These are phyloP conservation scores for Calvatia gigantea DNA, from an alignment of 768 basidiomycete species.

Conservation along the genomic window DNA sequence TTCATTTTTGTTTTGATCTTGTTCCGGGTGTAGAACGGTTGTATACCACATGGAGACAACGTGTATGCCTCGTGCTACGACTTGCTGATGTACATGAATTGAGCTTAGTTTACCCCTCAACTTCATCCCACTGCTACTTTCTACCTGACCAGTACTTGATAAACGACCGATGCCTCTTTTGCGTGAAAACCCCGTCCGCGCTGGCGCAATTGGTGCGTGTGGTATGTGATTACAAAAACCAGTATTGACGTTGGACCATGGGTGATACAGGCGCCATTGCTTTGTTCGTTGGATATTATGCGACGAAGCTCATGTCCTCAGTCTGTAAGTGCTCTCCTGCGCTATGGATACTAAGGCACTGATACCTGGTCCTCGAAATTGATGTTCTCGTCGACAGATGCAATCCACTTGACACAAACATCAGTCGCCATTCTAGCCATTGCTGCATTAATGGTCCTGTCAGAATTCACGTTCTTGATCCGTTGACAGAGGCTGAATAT, in stretches of 20 bases:
- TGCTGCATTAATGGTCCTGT: slow-evolving; percentile 64
- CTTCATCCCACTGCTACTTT: slow-evolving; percentile 4
- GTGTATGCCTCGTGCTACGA: slow-evolving; percentile 10
- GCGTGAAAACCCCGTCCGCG: slow-evolving; percentile 43
- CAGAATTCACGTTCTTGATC: slow-evolving; percentile 22
- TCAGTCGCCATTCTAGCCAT: slow-evolving; percentile 68
- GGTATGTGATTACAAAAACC: background rate
- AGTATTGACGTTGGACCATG: background rate
- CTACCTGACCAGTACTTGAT: background rate
- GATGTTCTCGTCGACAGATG: slow-evolving; percentile 35
- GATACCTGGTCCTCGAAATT: background rate
- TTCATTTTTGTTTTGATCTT: background rate
- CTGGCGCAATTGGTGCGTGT: slow-evolving; percentile 36
- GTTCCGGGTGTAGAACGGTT: background rate
- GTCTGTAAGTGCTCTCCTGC: slow-evolving; percentile 30
- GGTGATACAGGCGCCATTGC: slow-evolving; percentile 39
- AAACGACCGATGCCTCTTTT: slow-evolving; percentile 41
- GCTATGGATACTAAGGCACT: background rate
- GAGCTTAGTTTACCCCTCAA: background rate
- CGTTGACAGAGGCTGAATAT: background rate
- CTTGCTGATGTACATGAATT: background rate
- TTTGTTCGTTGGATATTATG: slow-evolving; percentile 44
- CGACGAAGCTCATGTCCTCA: slow-evolving; percentile 47
- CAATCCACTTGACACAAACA: slow-evolving; percentile 69
- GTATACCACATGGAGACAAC: slow-evolving; percentile 9